Base-by-base conservation (phyloP, 495 filamentous ascomycete species). In the Xylaria cubensis region DNA sequence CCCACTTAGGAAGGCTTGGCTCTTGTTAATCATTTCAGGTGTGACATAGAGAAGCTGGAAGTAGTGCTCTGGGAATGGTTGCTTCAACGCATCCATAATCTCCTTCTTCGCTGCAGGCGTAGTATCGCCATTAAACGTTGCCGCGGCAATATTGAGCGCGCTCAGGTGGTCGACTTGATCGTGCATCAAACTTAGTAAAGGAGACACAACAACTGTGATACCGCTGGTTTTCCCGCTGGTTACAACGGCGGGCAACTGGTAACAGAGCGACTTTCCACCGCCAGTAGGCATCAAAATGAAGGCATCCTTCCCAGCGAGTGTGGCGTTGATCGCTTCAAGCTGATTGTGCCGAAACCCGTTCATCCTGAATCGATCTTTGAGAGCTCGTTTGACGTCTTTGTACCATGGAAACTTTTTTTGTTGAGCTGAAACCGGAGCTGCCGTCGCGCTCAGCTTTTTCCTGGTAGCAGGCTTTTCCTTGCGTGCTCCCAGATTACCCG, bases 221-320 rank as follows among this genome's bases (percentile, higher is more conserved):
- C 96, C 96, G 62, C 83, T 86, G 0, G 95, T 98, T 72, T 87
- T 89, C 19, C 96, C 97, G 24, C 89, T 91, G 15, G 82, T 87
- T n/a, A 98, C 85, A 32, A 98, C 85, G 32, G 97, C 93, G 9
- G 96, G 97, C 19, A 99, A 83, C 76, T 99, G 96, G 79, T 98
- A 99, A 79, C 97, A 98, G 12, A 99, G 85, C 15, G 94, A 97
- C 78, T 99, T 99, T 19, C 96, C 96, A 64, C 96, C 97, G 53
- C 97, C 96, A 3, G 96, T 99, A 36, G 96, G 97, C 96, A 99
- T 98, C 32, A 98, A 82, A 17, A 98, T 92, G 77, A 99, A 98
- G 0, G 91, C 90, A 80, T 98, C 94, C 74, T 95, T 91, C 0
- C 94, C 95, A 42, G 83, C 84, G 48, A 99, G 83, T 0, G 96